These are phyloP conservation scores for Taphrina sp. DNA, from an alignment of 1,139 yeast species.

Conservation along the genomic window DNA sequence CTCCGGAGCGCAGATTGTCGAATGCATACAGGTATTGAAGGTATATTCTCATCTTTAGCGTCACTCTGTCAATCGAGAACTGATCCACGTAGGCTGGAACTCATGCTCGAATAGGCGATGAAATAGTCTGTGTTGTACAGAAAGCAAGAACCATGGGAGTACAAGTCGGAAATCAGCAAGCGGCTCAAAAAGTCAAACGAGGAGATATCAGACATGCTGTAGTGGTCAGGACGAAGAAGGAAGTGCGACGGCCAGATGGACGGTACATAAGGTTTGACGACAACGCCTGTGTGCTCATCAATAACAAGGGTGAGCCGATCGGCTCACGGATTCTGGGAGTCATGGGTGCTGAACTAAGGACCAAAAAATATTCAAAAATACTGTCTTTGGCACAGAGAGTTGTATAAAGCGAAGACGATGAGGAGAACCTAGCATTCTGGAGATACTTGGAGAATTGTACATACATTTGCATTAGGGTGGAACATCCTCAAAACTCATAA, in stretches of 20 bases:
- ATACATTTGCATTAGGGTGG: too few relatives aligned
- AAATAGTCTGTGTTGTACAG: slow-evolving; percentile 90
- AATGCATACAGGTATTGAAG: slow-evolving; percentile 90
- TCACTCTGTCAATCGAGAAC: too few relatives aligned
- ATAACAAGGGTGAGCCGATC: slow-evolving; percentile 82
- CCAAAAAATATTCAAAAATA: slow-evolving; percentile 79
- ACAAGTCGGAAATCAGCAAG: slow-evolving; percentile 50
- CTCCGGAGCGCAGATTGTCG: slow-evolving; percentile 84
- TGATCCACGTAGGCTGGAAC: slow-evolving; percentile 59
- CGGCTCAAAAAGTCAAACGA: slow-evolving; percentile 73
- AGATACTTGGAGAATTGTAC: too few relatives aligned
- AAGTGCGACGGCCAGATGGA: slow-evolving; percentile 82
- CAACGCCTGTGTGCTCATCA: slow-evolving; percentile 92
- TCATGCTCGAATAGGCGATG: slow-evolving; percentile 52
- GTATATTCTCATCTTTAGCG: not conserved
- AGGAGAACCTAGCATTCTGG: too few relatives aligned
- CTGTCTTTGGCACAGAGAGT: slow-evolving; percentile 90
- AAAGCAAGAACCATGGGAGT: slow-evolving; percentile 68
- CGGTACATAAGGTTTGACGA: slow-evolving; percentile 85
- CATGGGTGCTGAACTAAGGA: slow-evolving; percentile 87
- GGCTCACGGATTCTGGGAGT: slow-evolving; percentile 80
- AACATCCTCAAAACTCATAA: too few relatives aligned
- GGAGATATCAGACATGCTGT: slow-evolving; percentile 97
- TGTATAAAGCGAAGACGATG: too few relatives aligned
- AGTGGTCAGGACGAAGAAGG: slow-evolving; percentile 88